Evolutionary conservation across 495 filamentous ascomycete species (phyloP).

Genomic region (Aspergillus campestris): DNA sequence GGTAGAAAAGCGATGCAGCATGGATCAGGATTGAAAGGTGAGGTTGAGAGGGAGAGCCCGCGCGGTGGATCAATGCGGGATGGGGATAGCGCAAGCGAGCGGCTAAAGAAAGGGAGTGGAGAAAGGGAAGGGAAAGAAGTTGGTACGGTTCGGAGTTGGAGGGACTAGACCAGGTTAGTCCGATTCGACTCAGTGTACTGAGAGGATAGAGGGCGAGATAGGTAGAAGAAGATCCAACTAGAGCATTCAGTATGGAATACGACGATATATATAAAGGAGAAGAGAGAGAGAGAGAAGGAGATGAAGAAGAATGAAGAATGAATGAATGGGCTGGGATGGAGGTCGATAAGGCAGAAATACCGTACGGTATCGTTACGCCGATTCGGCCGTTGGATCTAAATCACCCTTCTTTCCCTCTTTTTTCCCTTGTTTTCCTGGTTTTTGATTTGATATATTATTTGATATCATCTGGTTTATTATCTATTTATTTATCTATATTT

Average conservation of each 20-base stretch:
- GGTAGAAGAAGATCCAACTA: neutral
- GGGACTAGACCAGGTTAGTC: no score
- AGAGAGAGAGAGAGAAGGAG: conserved; percentile 2
- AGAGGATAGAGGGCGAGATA: neutral
- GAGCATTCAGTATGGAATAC: neutral
- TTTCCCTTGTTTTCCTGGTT: no score
- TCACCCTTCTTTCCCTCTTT: no score
- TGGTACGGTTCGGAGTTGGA: conserved; percentile 9
- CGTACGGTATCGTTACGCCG: no score
- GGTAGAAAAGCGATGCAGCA: conserved; percentile 25
- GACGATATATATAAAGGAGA: neutral
- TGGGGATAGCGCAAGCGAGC: conserved; percentile 61
- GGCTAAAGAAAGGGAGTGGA: conserved; percentile 18
- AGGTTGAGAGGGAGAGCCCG: no score
- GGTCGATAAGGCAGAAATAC: no score
- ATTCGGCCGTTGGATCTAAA: no score
- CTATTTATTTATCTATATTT: no score
- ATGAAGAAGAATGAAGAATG: neutral
- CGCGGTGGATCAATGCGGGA: conserved; percentile 67
- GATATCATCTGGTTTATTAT: no score
- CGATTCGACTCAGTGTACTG: no score
- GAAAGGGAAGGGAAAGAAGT: conserved; percentile 16
- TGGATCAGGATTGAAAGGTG: conserved; percentile 21
- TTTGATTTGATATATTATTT: no score
- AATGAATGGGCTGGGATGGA: no score